Base-by-base conservation (phyloP, 2,329 filamentous ascomycete species). In the Ilyonectria sp. region DNA sequence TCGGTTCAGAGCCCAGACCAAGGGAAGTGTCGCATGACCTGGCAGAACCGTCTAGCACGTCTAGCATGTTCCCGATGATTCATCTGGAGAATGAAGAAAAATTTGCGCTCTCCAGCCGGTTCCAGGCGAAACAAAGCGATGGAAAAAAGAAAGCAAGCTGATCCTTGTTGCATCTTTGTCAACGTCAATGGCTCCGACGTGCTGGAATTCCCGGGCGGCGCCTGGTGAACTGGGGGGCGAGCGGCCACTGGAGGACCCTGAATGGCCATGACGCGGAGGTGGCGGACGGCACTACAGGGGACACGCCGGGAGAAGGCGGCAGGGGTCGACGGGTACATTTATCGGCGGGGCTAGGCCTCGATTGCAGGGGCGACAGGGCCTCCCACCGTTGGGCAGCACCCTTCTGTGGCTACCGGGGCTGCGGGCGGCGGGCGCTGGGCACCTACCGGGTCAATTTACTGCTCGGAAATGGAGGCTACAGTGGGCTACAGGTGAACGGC, bases 371-470 rank as follows among this genome's bases (percentile, higher is more conserved):
- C 7, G 6, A 7, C 35, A 23, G 49, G 21, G 49, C 44, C 21
- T 63, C 52, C 53, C 53, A 63, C 60, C 35, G 63, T 60, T 65
- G 50, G 63, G 63, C 57, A 61, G 63, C 57, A 61, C 44, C 63
- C 13, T 53, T 53, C n/a, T 53, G 19, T n/a, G 11, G 44, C 43
- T 40, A 52, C 49, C 31, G 49, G 49, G 47, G 47, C 13, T 11
- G 13, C 46, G 21, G 23, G 46, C 23, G 47, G 13, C 46, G 21
- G 23, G 46, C 23, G 47, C 49, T 19, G 49, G 29, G 49, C n/a
- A 52, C 49, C 29, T 19, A 52, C 49, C 9, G 31, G 29, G 49
- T 43, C 52, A 60, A 61, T 46, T 61, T 57, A 31, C 50, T 53
- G 50, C 31, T 35, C 19, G 6, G 8, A 37, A 40, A 43, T 35